Conservation (phyloP, 1,139 yeast genomes). For the Blastobotrys persicus region DNA sequence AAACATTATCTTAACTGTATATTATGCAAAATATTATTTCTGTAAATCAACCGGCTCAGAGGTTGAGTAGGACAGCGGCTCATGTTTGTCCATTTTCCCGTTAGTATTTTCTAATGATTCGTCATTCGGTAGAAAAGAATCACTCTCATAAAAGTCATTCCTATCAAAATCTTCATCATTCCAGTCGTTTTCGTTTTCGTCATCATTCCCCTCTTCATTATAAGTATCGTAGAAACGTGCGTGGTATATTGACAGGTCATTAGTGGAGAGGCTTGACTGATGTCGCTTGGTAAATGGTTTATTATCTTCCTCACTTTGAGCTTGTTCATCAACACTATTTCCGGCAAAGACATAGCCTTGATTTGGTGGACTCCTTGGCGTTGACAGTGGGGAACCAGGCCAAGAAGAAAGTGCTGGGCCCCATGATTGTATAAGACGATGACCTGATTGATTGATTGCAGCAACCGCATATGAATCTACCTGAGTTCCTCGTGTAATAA, state of each 20-base stretch:
- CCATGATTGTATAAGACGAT: conserved; percentile 4
- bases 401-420: conserved; percentile 6
- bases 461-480: conserved; percentile 19
- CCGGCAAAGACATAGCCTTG: not conserved
- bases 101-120: not conserved
- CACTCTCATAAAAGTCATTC: conserved; percentile 4
- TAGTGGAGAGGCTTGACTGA: conserved; percentile 5
- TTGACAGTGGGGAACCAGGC: conserved; percentile 9
- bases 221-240: not conserved
- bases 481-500: conserved; percentile 54
- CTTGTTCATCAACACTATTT: not conserved
- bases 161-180: conserved; percentile 2
- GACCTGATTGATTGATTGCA: conserved; percentile 1
- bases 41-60: too few species aligned
- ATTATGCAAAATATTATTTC: too few species aligned
- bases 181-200: conserved; percentile 6
- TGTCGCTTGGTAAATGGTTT: not conserved
- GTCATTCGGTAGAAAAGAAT: not conserved
- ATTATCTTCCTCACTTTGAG: conserved; percentile 8
- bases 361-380: not conserved
- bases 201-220: conserved; percentile 8
- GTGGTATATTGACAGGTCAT: conserved; percentile 2
- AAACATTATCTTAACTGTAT: too few species aligned
- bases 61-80: too few species aligned
- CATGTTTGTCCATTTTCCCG: too few species aligned